Percentiles rank a stretch among this genome's conserved stretches.
Evolutionary conservation across 306 rosid species (phyloP).

Genomic region (Alnus rubra): DNA sequence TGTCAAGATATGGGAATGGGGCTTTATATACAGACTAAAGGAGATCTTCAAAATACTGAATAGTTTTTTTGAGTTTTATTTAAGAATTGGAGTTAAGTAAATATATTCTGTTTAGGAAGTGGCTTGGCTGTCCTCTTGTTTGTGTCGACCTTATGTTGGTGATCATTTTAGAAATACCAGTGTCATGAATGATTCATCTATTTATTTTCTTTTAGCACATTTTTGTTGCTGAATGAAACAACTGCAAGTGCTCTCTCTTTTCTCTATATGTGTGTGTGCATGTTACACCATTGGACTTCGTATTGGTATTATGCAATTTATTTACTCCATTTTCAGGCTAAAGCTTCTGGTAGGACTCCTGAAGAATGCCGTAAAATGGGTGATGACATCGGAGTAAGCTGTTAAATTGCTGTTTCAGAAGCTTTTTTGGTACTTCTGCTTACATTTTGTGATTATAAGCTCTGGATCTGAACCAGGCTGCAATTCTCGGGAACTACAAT

Average conservation of each 20-base stretch:
- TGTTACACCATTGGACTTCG: slow-evolving; percentile 3
- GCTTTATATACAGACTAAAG: background rate
- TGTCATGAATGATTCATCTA: no score
- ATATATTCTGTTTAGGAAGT: slow-evolving; percentile 2
- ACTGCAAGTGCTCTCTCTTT: slow-evolving; percentile 9
- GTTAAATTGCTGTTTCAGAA: slow-evolving; percentile 29
- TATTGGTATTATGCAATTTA: slow-evolving; percentile 16
- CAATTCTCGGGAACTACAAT: slow-evolving; percentile 72
- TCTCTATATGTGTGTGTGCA: background rate
- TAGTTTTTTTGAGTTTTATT: background rate
- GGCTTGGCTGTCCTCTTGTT: slow-evolving; percentile 22
- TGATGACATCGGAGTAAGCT: slow-evolving; percentile 83
- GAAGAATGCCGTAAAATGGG: slow-evolving; percentile 59
- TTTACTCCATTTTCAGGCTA: slow-evolving; percentile 61
- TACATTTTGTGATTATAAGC: slow-evolving; percentile 34
- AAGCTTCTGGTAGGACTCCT: slow-evolving; percentile 80
- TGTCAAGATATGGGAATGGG: background rate
- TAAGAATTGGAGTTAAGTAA: background rate
- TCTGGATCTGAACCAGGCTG: slow-evolving; percentile 60
- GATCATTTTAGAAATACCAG: background rate
- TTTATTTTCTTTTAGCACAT: background rate
- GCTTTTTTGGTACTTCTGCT: slow-evolving; percentile 13
- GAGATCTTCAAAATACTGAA: background rate
- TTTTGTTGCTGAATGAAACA: slow-evolving; percentile 18
- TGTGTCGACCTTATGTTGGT: background rate